These are phyloP conservation scores for Blumeria hordei DNA, from an alignment of 2,329 filamentous ascomycete genomes.

Conservation along the genomic window DNA sequence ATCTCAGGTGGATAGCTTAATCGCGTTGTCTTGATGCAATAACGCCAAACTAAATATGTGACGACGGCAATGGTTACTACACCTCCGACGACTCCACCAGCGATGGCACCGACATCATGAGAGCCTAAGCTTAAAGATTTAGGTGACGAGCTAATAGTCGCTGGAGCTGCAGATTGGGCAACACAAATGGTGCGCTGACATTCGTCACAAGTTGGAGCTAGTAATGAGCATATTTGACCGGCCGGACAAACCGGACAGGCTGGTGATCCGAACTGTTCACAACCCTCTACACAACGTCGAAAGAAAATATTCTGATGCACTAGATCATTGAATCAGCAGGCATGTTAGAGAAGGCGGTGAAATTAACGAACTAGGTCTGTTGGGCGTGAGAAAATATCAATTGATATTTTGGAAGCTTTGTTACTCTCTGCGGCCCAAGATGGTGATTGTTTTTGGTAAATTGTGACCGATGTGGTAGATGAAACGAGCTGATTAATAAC, in stretches of 20 bases:
- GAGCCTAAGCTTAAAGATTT: slow-evolving; percentile 23
- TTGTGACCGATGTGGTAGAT: no score
- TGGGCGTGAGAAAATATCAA: not conserved
- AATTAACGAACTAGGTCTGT: not conserved
- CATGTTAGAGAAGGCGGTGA: not conserved
- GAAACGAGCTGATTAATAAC: no score
- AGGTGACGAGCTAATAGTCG: slow-evolving; percentile 9
- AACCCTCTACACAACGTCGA: slow-evolving; percentile 31
- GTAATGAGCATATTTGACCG: slow-evolving; percentile 33
- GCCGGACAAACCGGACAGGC: slow-evolving; percentile 32
- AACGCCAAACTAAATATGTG: slow-evolving; percentile 68
- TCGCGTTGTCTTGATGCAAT: slow-evolving; percentile 61
- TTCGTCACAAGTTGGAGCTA: slow-evolving; percentile 29
- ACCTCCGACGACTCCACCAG: slow-evolving; percentile 74
- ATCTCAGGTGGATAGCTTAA: slow-evolving; percentile 35
- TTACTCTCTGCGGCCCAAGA: no score
- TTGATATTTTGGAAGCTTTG: no score
- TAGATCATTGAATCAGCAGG: slow-evolving; percentile 5
- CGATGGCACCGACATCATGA: slow-evolving; percentile 56
- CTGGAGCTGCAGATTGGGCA: slow-evolving; percentile 12
- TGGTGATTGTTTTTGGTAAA: no score
- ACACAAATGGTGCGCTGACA: slow-evolving; percentile 36
- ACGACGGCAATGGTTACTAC: slow-evolving; percentile 48
- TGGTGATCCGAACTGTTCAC: slow-evolving; percentile 22
- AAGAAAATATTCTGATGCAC: slow-evolving; percentile 19